Evolutionary conservation across 2,329 filamentous ascomycete species (phyloP).

Genomic region (Xylariales sp.): DNA sequence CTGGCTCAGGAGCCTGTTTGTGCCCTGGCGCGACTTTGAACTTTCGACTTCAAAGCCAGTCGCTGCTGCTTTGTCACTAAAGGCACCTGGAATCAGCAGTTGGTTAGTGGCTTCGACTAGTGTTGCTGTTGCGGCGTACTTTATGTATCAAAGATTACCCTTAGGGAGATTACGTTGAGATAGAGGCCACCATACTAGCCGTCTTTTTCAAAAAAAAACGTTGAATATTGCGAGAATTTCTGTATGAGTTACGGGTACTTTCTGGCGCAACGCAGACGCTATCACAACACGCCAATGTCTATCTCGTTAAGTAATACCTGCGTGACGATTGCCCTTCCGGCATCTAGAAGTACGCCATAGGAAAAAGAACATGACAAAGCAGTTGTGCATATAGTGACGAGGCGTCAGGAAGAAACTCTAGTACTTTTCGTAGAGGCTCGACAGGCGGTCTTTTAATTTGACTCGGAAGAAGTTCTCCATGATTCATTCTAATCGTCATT

Average conservation of each 20-base stretch:
- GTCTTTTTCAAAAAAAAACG: neutral
- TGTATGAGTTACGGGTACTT: neutral
- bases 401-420: neutral
- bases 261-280: neutral
- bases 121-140: conserved; percentile 13
- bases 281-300: neutral
- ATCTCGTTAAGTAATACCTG: neutral
- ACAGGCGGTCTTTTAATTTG: neutral
- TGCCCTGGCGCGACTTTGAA: conserved; percentile 33
- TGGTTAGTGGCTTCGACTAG: conserved; percentile 20
- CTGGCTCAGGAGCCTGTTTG: conserved; percentile 32
- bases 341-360: neutral
- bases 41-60: conserved; percentile 18
- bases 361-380: neutral
- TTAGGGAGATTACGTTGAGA: neutral
- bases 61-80: conserved; percentile 1
- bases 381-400: neutral
- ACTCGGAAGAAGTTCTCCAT: neutral
- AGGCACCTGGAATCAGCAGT: conserved; percentile 8
- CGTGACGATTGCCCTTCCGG: neutral
- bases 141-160: conserved; percentile 3
- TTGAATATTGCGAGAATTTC: neutral
- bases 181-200: neutral
- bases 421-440: neutral
- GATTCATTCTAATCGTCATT: neutral